Conservation (phyloP, 345 rosid genomes). For the Psidium guajava region DNA sequence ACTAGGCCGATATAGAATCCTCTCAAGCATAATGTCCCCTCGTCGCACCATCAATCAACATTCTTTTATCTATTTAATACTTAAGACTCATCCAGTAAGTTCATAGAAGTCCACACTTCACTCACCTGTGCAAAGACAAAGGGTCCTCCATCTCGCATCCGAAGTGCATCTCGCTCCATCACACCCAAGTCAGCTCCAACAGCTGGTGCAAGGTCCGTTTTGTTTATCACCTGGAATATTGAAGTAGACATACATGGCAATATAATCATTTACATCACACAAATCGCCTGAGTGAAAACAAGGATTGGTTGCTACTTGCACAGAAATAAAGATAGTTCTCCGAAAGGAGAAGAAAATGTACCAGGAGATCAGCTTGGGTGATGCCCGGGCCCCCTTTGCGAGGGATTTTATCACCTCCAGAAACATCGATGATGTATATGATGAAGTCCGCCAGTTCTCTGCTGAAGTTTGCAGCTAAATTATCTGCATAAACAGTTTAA, state of each 20-base stretch:
- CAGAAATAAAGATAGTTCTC: not conserved
- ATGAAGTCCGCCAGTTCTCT: slow-evolving; percentile 94
- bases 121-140: slow-evolving; percentile 89
- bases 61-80: not conserved
- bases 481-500: slow-evolving; percentile 40
- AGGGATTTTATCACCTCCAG: slow-evolving; percentile 91
- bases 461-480: slow-evolving; percentile 93
- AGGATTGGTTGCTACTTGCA: not conserved
- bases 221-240: slow-evolving; percentile 65
- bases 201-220: slow-evolving; percentile 87
- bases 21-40: not conserved
- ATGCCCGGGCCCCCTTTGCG: slow-evolving; percentile 98
- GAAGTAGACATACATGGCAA: not conserved
- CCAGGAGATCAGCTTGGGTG: slow-evolving; percentile 95
- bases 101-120: not conserved
- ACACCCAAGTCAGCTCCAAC: slow-evolving; percentile 79
- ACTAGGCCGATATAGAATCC: not conserved
- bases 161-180: slow-evolving; percentile 83
- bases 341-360: slow-evolving; percentile 9
- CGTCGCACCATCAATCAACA: not conserved
- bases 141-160: slow-evolving; percentile 98
- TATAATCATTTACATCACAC: not conserved
- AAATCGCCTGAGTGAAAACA: not conserved
- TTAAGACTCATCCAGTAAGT: not conserved
- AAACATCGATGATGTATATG: slow-evolving; percentile 90